phyloP scores from a whole-genome alignment of 345 rosid genomes.

The Arabis hirsuta region DNA sequence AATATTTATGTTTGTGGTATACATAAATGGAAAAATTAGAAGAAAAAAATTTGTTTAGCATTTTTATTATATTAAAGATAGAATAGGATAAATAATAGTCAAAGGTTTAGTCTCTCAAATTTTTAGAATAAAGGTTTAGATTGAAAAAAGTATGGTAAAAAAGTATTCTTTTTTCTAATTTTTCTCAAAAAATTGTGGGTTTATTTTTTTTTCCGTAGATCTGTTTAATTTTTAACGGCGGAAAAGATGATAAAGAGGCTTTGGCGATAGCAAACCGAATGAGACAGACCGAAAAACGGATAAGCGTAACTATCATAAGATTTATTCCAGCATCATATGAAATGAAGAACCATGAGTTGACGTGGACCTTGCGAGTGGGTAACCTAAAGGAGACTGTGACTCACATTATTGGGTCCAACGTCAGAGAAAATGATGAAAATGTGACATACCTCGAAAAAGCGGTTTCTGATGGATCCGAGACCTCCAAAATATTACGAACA shows the following conservation, averaged over 20 bases:
- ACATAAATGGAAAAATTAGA: too few species aligned
- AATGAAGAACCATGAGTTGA: constrained; percentile 26
- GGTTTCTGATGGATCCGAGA: constrained; percentile 51
- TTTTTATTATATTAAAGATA: too few species aligned
- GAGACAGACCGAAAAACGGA: constrained; percentile 18
- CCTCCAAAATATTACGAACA: constrained; percentile 38
- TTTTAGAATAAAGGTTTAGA: too few species aligned
- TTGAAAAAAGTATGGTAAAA: too few species aligned
- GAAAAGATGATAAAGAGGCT: constrained; percentile 51
- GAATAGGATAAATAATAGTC: too few species aligned
- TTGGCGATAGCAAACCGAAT: constrained; percentile 42
- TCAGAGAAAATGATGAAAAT: constrained; percentile 11
- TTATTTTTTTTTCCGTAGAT: constrained; percentile 5
- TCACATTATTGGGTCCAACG: not conserved
- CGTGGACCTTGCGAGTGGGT: constrained; percentile 25
- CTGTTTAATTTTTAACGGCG: constrained; percentile 47
- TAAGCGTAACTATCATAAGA: constrained; percentile 44
- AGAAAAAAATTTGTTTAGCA: too few species aligned
- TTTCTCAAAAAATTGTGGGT: too few species aligned
- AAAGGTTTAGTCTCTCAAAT: too few species aligned
- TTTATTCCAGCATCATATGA: constrained; percentile 3
- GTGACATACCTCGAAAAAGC: constrained; percentile 33
- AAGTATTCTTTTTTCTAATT: too few species aligned
- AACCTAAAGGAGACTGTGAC: constrained; percentile 41
- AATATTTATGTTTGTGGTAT: too few species aligned